Evolutionary conservation across 306 rosid genomes (phyloP).

Genomic region (Albizia julibrissin): DNA sequence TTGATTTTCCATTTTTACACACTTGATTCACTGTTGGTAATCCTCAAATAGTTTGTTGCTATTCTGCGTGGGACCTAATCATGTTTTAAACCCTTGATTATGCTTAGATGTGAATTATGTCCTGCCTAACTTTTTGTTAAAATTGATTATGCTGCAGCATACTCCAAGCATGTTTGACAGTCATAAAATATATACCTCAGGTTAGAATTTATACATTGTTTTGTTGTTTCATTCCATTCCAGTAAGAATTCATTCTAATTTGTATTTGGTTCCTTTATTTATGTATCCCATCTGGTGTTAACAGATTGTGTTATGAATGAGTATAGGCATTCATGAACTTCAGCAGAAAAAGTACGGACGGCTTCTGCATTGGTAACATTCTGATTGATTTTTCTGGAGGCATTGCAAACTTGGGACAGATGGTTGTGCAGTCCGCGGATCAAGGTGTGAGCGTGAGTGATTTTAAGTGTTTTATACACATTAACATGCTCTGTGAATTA

Average conservation of each 20-base stretch:
- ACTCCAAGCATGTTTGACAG: conserved; percentile 81
- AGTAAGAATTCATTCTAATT: too few relatives aligned
- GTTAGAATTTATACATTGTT: conserved; percentile 39
- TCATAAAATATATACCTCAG: conserved; percentile 91
- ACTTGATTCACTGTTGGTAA: background rate
- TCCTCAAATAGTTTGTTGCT: conserved; percentile 21
- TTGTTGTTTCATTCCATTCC: background rate
- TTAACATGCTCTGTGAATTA: conserved; percentile 25
- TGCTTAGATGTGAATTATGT: background rate
- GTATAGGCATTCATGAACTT: conserved; percentile 48
- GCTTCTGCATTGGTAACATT: conserved; percentile 85
- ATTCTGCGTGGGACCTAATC: background rate
- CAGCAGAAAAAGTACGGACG: conserved; percentile 67
- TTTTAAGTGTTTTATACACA: too few relatives aligned
- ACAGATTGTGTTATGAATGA: conserved; percentile 16
- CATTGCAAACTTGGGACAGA: conserved; percentile 58
- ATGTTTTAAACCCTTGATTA: background rate
- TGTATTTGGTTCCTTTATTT: background rate
- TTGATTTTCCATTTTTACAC: background rate
- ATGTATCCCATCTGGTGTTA: background rate
- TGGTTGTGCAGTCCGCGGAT: conserved; percentile 85
- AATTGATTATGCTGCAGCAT: conserved; percentile 58
- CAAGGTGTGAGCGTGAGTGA: conserved; percentile 53
- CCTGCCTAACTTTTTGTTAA: conserved; percentile 38
- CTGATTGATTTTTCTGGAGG: conserved; percentile 86